Base-by-base conservation (phyloP, 208 protist species). In the Wallacemonas sp. region DNA sequence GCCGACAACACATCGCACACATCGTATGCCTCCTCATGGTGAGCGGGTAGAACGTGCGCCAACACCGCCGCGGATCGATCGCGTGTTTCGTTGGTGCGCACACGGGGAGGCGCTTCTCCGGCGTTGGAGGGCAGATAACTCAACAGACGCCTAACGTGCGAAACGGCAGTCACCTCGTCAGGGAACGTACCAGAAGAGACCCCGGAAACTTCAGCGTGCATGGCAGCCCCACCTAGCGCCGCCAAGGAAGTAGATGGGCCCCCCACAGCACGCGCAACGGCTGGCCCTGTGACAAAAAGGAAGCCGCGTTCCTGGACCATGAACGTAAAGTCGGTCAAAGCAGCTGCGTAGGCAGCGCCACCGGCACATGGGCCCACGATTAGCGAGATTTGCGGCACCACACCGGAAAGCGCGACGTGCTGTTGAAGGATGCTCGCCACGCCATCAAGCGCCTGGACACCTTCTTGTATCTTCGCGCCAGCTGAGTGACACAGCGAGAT, bases 241-340 rank as follows among this genome's bases (percentile, higher is more conserved):
- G 98, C 94, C 68, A 95, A 81, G 0, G 93, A 97, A 11, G 95
- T 84, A 9, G 76, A 56, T 68, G 98, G 87, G 53, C 96, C 88
- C 14, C 96, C 97, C 6, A 99, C 97, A 0, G 94, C 92, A 65
- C 98, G 98, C 24, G 99, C 97, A 19, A 99, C 96, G 33, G 98
- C 96, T 44, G 97, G 98, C 24, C 97, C 98, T 12, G 97, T 99
- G 17, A 99, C 95, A 69, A 99, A 99, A 77, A 99, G 90, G 80
- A 98, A 98, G 24, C 93, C 97, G n/a, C 92, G 97, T 60, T 97
- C 69, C 27, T 94, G 66, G 15, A 99, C 97, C 98, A 99, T 99
- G 68, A 99, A 98, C 22, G 82, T 97, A 67, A 98, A 99, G 83
- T 99, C 98, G 34, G 98, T 99, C 63, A 99, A 84, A 31, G 97